Evolutionary conservation across 1,284 basidiomycete species (phyloP).

Genomic region (Stygiomarasmius scandens): DNA sequence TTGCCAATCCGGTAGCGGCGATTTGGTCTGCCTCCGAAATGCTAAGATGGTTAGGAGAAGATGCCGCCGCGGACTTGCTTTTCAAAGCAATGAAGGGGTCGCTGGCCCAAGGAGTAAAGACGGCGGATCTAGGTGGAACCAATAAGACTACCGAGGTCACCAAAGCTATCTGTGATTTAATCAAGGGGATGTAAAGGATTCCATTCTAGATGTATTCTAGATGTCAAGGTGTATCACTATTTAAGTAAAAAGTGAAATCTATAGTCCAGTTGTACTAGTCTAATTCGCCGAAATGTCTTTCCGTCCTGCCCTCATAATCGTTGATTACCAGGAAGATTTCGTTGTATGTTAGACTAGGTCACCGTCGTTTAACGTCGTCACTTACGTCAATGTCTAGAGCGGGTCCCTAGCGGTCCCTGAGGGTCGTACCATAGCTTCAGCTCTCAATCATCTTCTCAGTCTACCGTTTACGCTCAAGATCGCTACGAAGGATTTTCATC

Average conservation of each 20-base stretch:
- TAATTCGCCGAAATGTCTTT: slow-evolving; percentile 5
- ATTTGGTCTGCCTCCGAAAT: slow-evolving; percentile 65
- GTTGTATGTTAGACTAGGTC: slow-evolving; percentile 33
- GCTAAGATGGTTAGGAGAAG: slow-evolving; percentile 54
- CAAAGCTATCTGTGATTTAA: slow-evolving; percentile 10
- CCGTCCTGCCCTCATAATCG: slow-evolving; percentile 47
- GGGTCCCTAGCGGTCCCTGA: slow-evolving; percentile 57
- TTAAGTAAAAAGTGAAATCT: too few species aligned
- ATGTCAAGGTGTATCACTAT: too few species aligned
- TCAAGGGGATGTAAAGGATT: slow-evolving; percentile 9
- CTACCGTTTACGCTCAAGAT: slow-evolving; percentile 43
- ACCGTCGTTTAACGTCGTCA: background rate
- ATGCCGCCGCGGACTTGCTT: slow-evolving; percentile 49
- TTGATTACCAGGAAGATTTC: slow-evolving; percentile 70
- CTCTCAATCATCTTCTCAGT: slow-evolving; percentile 47
- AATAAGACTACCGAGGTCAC: slow-evolving; percentile 16
- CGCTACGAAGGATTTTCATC: slow-evolving; percentile 58
- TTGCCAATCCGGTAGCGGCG: slow-evolving; percentile 77
- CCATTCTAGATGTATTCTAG: too few species aligned
- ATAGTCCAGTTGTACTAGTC: too few species aligned
- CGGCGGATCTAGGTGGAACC: slow-evolving; percentile 17
- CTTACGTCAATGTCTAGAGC: slow-evolving; percentile 21
- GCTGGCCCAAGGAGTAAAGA: slow-evolving; percentile 14
- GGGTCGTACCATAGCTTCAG: slow-evolving; percentile 48
- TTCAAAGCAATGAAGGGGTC: slow-evolving; percentile 54